phyloP scores from a whole-genome alignment of 352 stramenopile species.

The Chloridella minuta region DNA sequence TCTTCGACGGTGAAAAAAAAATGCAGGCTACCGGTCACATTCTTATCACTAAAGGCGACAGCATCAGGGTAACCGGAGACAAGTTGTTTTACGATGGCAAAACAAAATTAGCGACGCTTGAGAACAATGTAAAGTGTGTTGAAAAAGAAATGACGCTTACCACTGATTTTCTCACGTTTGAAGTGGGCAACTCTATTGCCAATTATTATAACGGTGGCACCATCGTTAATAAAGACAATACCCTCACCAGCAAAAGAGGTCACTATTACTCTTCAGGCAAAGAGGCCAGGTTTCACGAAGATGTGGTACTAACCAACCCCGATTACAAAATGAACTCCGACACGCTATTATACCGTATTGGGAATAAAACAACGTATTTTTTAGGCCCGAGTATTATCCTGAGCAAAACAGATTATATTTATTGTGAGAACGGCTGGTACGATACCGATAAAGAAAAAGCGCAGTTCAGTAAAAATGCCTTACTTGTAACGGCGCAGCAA shows the following conservation, averaged over 20 bases:
- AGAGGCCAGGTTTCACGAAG: background rate
- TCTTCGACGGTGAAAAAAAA: background rate
- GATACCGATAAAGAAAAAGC: background rate
- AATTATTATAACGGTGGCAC: background rate
- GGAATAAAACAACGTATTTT: background rate
- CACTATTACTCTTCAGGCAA: background rate
- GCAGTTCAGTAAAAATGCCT: background rate
- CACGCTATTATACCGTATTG: background rate
- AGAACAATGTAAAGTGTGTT: background rate
- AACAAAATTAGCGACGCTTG: background rate
- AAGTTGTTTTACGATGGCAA: background rate
- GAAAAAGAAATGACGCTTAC: background rate
- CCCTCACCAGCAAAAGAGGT: background rate
- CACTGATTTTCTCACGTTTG: background rate
- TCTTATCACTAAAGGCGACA: background rate
- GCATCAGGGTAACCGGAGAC: background rate
- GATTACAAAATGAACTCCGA: background rate
- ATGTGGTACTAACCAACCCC: background rate
- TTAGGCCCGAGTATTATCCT: background rate
- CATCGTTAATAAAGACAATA: background rate
- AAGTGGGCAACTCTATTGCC: background rate
- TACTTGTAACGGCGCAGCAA: background rate
- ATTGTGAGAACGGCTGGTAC: background rate
- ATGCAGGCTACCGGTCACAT: background rate
- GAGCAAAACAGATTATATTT: background rate